Evolutionary conservation across 768 basidiomycete species (phyloP).

Genomic region (Phlegmacium glaucopus): DNA sequence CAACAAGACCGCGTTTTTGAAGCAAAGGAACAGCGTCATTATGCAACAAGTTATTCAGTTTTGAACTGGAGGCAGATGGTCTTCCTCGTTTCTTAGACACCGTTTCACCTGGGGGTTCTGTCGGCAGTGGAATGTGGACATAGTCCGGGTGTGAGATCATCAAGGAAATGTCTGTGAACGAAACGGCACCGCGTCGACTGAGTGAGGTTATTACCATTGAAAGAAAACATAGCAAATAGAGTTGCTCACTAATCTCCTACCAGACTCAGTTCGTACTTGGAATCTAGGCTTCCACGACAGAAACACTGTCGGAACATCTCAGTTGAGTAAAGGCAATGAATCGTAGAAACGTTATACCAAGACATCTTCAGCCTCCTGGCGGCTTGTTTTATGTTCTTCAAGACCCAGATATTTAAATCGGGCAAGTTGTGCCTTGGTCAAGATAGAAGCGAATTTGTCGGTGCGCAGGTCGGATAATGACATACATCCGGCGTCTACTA

Average conservation of each 20-base stretch:
- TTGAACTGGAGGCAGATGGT: slow-evolving; percentile 6
- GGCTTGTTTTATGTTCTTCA: slow-evolving; percentile 30
- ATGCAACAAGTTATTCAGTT: slow-evolving; percentile 18
- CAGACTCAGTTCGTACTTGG: slow-evolving; percentile 47
- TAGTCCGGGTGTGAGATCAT: slow-evolving; percentile 45
- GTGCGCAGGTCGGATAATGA: slow-evolving; percentile 38
- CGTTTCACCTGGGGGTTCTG: slow-evolving; percentile 13
- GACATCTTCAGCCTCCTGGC: slow-evolving; percentile 41
- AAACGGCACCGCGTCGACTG: slow-evolving; percentile 45
- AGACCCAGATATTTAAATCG: slow-evolving; percentile 39
- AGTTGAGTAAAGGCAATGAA: neutral
- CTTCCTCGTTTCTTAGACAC: slow-evolving; percentile 4
- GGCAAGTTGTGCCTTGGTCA: slow-evolving; percentile 35
- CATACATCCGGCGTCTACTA: slow-evolving; percentile 49
- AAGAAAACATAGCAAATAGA: neutral
- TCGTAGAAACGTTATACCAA: slow-evolving; percentile 31
- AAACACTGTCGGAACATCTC: slow-evolving; percentile 38
- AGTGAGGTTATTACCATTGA: neutral
- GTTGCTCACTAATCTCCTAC: slow-evolving; percentile 55
- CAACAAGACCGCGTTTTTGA: slow-evolving; percentile 42
- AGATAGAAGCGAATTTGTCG: slow-evolving; percentile 33
- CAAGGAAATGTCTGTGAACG: slow-evolving; percentile 36
- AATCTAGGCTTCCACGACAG: slow-evolving; percentile 41
- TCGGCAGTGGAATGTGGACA: slow-evolving; percentile 38
- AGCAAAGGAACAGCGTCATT: slow-evolving; percentile 40